These are phyloP conservation scores for Geotrichum phurueaensis DNA, from an alignment of 1,139 yeast species.

Conservation along the genomic window DNA sequence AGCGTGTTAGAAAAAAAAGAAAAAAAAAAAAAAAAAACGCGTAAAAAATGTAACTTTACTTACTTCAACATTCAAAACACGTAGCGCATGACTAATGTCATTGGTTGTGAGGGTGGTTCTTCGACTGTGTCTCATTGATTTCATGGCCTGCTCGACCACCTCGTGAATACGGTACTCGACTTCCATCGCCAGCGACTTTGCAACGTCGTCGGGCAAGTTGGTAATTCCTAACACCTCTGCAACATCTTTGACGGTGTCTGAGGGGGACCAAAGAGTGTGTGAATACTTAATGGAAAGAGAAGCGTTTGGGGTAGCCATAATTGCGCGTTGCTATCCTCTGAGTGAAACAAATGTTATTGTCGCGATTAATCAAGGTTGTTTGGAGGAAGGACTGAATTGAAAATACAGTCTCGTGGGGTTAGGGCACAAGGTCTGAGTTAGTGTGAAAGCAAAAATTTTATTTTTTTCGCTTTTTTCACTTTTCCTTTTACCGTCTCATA, in stretches of 20 bases:
- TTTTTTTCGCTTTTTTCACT: background rate
- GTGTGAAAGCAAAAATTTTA: background rate
- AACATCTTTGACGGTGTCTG: slow-evolving; percentile 93
- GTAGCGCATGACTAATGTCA: slow-evolving; percentile 76
- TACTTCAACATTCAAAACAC: slow-evolving; percentile 73
- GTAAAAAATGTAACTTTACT: background rate
- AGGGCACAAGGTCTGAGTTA: background rate
- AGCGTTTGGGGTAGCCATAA: slow-evolving; percentile 10
- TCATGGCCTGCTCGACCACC: slow-evolving; percentile 88
- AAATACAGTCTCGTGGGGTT: background rate
- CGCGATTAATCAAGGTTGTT: background rate
- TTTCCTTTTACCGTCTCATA: background rate
- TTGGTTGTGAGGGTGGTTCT: slow-evolving; percentile 73
- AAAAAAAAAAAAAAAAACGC: slow-evolving; percentile 40
- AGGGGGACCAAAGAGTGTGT: slow-evolving; percentile 95
- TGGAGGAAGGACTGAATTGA: background rate
- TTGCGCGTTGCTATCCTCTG: background rate
- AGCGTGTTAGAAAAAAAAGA: slow-evolving; percentile 15
- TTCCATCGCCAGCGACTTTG: slow-evolving; percentile 95
- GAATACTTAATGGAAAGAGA: slow-evolving; percentile 48
- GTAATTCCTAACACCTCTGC: slow-evolving; percentile 84
- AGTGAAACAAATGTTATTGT: background rate
- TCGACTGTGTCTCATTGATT: slow-evolving; percentile 92
- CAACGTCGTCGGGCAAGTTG: slow-evolving; percentile 82
- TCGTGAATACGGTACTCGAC: slow-evolving; percentile 96